These are phyloP conservation scores for Inonotus obliquus DNA, from an alignment of 1,284 basidiomycete genomes.

Conservation along the genomic window DNA sequence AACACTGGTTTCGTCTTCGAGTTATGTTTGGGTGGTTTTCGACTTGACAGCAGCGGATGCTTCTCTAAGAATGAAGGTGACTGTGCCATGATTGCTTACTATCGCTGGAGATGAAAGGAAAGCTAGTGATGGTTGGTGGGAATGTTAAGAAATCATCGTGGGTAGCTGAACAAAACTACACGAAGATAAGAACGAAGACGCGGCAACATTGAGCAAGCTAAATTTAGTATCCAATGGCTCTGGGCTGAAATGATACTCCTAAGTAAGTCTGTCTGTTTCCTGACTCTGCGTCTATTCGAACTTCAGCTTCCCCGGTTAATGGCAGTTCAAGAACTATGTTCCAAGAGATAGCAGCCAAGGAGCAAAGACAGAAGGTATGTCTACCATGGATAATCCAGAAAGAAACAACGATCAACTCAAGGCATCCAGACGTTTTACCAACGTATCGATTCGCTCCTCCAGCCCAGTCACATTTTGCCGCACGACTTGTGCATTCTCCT, in stretches of 20 bases:
- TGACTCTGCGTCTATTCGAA: no score
- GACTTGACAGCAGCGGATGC: constrained; percentile 5
- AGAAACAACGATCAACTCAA: constrained; percentile 18
- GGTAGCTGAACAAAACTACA: background rate
- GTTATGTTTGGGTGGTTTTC: constrained; percentile 28
- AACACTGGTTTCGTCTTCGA: constrained; percentile 34
- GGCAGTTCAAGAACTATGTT: no score
- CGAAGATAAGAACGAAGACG: background rate
- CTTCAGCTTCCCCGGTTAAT: no score
- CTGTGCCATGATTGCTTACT: background rate
- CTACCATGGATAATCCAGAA: background rate
- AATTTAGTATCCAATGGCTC: no score
- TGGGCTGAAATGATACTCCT: no score
- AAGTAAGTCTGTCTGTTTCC: no score
- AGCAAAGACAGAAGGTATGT: background rate
- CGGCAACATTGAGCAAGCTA: no score
- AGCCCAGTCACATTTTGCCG: constrained; percentile 68
- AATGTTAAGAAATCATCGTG: constrained; percentile 1
- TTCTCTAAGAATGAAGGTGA: constrained; percentile 13
- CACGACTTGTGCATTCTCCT: constrained; percentile 70
- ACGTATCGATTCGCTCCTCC: constrained; percentile 55
- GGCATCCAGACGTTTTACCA: constrained; percentile 49
- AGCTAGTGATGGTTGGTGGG: background rate
- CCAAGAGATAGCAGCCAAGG: background rate
- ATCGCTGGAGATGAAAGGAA: background rate